These are phyloP conservation scores for Polytolypa hystricis DNA, from an alignment of 2,329 filamentous ascomycete species.

Conservation along the genomic window DNA sequence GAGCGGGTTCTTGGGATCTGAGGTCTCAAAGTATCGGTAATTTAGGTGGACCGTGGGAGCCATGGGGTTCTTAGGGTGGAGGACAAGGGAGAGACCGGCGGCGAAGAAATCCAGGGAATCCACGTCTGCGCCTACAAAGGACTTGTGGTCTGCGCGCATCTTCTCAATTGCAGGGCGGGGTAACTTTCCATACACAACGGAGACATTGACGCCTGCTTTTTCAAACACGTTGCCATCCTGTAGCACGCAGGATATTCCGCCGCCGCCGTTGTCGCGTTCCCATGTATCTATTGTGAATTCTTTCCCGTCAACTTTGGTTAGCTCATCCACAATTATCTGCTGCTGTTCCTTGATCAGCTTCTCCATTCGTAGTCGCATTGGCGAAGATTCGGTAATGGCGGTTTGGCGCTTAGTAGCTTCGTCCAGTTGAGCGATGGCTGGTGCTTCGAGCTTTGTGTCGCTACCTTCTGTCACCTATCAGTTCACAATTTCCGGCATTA, in stretches of 20 bases:
- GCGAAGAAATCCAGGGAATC: conserved; percentile 91
- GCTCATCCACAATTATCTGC: conserved; percentile 68
- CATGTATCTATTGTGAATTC: conserved; percentile 78
- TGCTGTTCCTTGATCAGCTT: conserved; percentile 91
- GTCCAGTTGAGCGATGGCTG: conserved; percentile 77
- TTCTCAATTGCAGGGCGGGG: conserved; percentile 78
- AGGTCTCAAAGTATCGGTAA: conserved; percentile 97
- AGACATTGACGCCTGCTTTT: conserved; percentile 92
- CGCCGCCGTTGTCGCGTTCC: conserved; percentile 77
- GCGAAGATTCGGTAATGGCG: conserved; percentile 63
- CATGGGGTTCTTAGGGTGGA: conserved; percentile 92
- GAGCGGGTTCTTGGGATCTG: conserved; percentile 65
- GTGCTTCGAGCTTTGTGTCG: conserved; percentile 28
- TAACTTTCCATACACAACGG: conserved; percentile 84
- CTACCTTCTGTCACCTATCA: conserved; percentile 22
- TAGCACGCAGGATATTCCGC: conserved; percentile 86
- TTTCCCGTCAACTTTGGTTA: conserved; percentile 74
- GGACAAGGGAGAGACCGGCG: conserved; percentile 79
- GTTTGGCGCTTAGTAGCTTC: conserved; percentile 67
- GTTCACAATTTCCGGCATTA: background rate
- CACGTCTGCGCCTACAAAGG: conserved; percentile 61
- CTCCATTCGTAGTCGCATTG: conserved; percentile 97
- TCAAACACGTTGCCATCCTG: conserved; percentile 97
- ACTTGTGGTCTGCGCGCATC: conserved; percentile 94
- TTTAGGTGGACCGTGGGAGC: conserved; percentile 96